phyloP scores from a whole-genome alignment of 257 asterid species.

The Prunella vulgaris region DNA sequence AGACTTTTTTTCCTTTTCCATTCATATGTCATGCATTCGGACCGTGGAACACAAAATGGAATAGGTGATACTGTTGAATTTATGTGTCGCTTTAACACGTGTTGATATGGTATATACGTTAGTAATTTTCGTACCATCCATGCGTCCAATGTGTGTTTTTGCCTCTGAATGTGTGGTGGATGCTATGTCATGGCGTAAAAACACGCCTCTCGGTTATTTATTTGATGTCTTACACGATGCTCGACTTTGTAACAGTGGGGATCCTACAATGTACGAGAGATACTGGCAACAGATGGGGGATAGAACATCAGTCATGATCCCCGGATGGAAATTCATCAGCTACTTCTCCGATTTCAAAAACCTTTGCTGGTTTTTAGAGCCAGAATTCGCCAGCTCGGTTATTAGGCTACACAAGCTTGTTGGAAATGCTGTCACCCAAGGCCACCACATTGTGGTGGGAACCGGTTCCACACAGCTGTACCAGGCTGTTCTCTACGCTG shows the following conservation, averaged over 20 bases:
- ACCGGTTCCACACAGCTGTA: conserved; percentile 91
- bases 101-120: no score
- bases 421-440: conserved; percentile 70
- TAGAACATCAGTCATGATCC: conserved; percentile 51
- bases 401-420: conserved; percentile 69
- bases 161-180: no score
- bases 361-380: conserved; percentile 91
- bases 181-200: not conserved
- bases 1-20: no score
- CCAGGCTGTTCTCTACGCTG: conserved; percentile 84
- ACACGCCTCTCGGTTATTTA: not conserved
- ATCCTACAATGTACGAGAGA: conserved; percentile 88
- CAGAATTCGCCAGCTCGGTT: conserved; percentile 54
- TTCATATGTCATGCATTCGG: no score
- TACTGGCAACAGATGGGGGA: conserved; percentile 82
- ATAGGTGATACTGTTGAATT: no score
- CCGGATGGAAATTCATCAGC: conserved; percentile 90
- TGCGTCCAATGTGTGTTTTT: no score
- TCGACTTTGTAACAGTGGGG: conserved; percentile 54
- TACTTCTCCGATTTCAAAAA: conserved; percentile 65
- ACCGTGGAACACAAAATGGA: no score
- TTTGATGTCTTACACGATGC: not conserved
- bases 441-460: conserved; percentile 78
- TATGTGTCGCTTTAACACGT: no score
- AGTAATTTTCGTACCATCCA: no score